phyloP scores from a whole-genome alignment of 164 flowering plant genomes.

The Nymphaea colorata region DNA sequence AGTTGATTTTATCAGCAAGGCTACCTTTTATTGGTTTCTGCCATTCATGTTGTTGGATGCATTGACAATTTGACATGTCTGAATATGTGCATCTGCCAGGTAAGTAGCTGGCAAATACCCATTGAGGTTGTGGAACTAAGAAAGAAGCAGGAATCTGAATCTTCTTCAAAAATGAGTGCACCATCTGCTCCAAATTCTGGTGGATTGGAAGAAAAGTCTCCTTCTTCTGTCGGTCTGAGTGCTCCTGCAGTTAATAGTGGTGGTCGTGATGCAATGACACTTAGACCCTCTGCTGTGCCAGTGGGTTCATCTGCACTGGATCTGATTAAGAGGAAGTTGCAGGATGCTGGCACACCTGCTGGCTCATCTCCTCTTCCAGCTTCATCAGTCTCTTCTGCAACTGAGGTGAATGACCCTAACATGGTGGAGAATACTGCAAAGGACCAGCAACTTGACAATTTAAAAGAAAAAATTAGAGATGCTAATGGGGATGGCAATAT shows the following conservation, averaged over 20 bases:
- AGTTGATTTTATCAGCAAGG: too few relatives aligned
- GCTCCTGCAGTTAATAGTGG: constrained; percentile 76
- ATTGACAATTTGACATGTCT: not conserved
- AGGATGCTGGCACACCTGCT: constrained; percentile 67
- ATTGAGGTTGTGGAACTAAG: constrained; percentile 61
- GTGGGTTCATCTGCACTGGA: constrained; percentile 84
- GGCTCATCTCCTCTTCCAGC: constrained; percentile 37
- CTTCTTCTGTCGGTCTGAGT: constrained; percentile 40
- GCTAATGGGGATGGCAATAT: constrained; percentile 53
- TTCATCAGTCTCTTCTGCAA: constrained; percentile 17
- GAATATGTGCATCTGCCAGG: constrained; percentile 19
- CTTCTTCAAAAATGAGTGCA: constrained; percentile 8
- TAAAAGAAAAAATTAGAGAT: constrained; percentile 64
- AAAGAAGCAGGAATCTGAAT: constrained; percentile 52
- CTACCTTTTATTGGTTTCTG: too few relatives aligned
- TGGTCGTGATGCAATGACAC: constrained; percentile 74
- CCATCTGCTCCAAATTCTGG: constrained; percentile 24
- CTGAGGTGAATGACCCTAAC: constrained; percentile 56
- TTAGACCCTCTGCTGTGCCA: constrained; percentile 35
- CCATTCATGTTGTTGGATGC: not conserved
- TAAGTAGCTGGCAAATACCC: constrained; percentile 97
- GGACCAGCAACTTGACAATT: constrained; percentile 47
- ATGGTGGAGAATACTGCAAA: constrained; percentile 38
- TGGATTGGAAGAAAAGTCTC: constrained; percentile 33
- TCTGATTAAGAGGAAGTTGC: constrained; percentile 85